Percentiles rank a stretch among this genome's conserved stretches.
These are phyloP conservation scores for Fusarium albidum DNA, from an alignment of 2,329 filamentous ascomycete genomes.

Conservation along the genomic window DNA sequence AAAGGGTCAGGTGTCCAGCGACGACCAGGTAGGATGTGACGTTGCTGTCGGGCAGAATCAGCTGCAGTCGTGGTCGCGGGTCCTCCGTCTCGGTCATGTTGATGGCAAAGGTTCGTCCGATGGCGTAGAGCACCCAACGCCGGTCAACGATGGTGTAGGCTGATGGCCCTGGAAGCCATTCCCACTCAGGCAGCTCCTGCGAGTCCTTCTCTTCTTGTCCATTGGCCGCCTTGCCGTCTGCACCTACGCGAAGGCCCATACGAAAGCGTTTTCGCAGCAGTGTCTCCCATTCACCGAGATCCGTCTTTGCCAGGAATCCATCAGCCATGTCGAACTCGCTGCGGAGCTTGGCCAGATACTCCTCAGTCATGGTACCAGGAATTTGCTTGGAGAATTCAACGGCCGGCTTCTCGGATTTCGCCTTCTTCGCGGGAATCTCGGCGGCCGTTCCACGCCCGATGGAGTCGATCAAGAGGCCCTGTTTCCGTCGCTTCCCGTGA, in stretches of 20 bases:
- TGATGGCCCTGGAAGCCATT: constrained; percentile 53
- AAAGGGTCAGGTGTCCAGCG: constrained; percentile 66
- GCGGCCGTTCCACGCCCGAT: constrained; percentile 69
- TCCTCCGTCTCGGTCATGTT: constrained; percentile 53
- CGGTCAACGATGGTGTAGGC: constrained; percentile 67
- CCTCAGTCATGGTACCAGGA: constrained; percentile 60
- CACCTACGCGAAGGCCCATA: constrained; percentile 45
- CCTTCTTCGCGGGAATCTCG: constrained; percentile 47
- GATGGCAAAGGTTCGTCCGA: constrained; percentile 68
- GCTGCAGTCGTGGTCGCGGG: constrained; percentile 42
- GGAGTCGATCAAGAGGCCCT: constrained; percentile 75
- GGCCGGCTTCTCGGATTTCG: constrained; percentile 42
- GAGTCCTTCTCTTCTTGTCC: constrained; percentile 29
- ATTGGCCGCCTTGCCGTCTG: constrained; percentile 29
- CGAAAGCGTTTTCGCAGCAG: constrained; percentile 59
- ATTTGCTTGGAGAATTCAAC: constrained; percentile 47
- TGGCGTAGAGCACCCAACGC: constrained; percentile 70
- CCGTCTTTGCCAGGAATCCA: constrained; percentile 53
- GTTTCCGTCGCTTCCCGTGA: constrained; percentile 63
- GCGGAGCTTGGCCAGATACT: constrained; percentile 56
- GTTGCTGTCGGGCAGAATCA: constrained; percentile 59
- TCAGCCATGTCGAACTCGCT: constrained; percentile 58
- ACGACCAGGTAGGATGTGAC: constrained; percentile 66
- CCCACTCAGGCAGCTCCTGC: constrained; percentile 56
- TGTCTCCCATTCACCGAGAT: constrained; percentile 59